Evolutionary conservation across 495 filamentous ascomycete species (phyloP).

Genomic region (Penicillium cataractarum): DNA sequence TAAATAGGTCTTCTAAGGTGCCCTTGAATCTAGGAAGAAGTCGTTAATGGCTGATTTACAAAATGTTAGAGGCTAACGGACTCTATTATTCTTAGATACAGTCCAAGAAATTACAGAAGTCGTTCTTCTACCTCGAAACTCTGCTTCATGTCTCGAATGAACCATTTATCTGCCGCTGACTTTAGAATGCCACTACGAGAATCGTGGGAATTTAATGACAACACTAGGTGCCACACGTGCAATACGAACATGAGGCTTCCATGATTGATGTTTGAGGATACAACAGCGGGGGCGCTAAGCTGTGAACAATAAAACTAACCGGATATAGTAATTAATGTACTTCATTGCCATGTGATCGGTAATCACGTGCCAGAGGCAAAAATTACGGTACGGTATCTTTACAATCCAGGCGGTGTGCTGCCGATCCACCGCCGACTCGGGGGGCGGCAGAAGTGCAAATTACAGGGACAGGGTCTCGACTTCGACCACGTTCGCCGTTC

Average conservation of each 20-base stretch:
- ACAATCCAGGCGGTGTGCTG: not conserved
- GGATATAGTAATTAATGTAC: too few relatives aligned
- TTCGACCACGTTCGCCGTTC: conserved; percentile 38
- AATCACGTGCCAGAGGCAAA: conserved; percentile 11
- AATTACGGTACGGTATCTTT: conserved; percentile 12
- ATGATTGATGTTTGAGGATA: too few relatives aligned
- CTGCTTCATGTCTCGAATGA: not conserved
- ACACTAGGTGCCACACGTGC: not conserved
- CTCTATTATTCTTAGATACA: not conserved
- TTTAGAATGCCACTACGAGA: not conserved
- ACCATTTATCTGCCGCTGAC: not conserved
- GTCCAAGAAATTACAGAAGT: not conserved
- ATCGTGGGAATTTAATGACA: not conserved
- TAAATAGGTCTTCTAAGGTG: conserved; percentile 17
- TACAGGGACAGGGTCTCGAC: conserved; percentile 24
- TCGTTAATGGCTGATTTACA: not conserved
- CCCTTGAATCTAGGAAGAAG: conserved; percentile 18
- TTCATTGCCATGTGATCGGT: not conserved
- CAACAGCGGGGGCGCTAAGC: too few relatives aligned
- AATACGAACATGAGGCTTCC: too few relatives aligned
- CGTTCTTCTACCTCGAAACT: not conserved
- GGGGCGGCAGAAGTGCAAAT: conserved; percentile 22
- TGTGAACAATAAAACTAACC: too few relatives aligned
- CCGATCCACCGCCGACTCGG: conserved; percentile 10
- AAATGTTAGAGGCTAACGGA: not conserved